phyloP scores from a whole-genome alignment of 768 basidiomycete species.

The Pseudohyphozyma bogoriensis region DNA sequence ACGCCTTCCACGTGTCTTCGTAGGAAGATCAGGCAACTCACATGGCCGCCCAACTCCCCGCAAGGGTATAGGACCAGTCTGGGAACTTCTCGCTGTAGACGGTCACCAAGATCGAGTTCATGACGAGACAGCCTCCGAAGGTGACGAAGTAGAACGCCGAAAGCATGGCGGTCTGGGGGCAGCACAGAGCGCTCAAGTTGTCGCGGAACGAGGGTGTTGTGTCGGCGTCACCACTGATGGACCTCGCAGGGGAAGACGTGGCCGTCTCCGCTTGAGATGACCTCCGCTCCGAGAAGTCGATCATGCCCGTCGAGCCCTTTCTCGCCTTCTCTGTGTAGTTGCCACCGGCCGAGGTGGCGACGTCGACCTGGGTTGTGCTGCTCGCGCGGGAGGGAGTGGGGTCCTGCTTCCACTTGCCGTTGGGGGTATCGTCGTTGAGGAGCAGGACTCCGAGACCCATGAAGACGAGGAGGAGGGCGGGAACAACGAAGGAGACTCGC shows the following conservation, averaged over 20 bases:
- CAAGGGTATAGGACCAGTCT: constrained; percentile 45
- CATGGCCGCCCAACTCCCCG: constrained; percentile 37
- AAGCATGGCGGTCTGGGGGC: constrained; percentile 50
- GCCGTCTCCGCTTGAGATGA: too few species aligned
- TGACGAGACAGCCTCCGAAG: constrained; percentile 46
- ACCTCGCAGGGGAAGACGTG: too few species aligned
- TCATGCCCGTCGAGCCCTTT: too few species aligned
- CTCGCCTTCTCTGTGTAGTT: too few species aligned
- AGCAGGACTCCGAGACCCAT: neutral
- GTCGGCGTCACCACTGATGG: too few species aligned
- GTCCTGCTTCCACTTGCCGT: constrained; percentile 16
- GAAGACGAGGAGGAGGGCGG: constrained; percentile 2
- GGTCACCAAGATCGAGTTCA: constrained; percentile 48
- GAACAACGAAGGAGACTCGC: constrained; percentile 49
- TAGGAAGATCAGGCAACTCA: neutral
- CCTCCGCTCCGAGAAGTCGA: too few species aligned
- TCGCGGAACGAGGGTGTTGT: neutral
- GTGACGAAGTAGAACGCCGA: constrained; percentile 48
- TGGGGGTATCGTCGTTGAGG: constrained; percentile 22
- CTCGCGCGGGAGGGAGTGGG: too few species aligned
- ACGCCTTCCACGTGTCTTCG: neutral
- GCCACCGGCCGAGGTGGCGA: too few species aligned
- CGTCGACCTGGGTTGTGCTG: too few species aligned
- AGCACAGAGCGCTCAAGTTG: constrained; percentile 36
- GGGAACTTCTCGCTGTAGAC: constrained; percentile 38